phyloP scores from a whole-genome alignment of 108 stramenopile species.

The Bacterosira constricta region DNA sequence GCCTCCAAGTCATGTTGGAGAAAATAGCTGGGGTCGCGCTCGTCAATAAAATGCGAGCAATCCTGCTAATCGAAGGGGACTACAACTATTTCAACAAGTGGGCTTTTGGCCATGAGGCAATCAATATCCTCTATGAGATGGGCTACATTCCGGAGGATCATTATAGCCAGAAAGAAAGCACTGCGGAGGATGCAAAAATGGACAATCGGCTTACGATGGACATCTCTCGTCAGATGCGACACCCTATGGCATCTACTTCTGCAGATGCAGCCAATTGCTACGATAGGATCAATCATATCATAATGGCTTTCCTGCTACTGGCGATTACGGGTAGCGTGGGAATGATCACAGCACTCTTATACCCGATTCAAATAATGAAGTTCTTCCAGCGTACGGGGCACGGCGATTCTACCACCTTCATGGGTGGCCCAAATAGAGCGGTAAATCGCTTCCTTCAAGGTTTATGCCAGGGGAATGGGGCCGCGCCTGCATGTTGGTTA shows the following conservation, averaged over 20 bases:
- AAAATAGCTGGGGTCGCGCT: conserved; percentile 13
- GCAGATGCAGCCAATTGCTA: conserved; percentile 2
- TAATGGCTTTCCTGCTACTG: neutral
- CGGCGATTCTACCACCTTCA: neutral
- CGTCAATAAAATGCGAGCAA: conserved; percentile 16
- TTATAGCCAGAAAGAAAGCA: neutral
- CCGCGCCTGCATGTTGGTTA: too few relatives aligned
- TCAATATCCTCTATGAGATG: neutral
- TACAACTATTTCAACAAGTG: too few relatives aligned
- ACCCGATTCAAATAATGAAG: neutral
- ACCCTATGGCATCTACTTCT: neutral
- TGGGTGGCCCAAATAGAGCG: neutral
- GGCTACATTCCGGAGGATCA: neutral
- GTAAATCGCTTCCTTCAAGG: neutral
- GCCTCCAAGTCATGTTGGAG: conserved; percentile 14
- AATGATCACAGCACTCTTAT: neutral
- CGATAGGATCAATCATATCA: conserved; percentile 2
- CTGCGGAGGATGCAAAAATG: conserved; percentile 8
- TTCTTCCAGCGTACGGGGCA: conserved; percentile 3
- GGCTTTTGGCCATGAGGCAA: neutral
- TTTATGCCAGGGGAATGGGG: neutral
- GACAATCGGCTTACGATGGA: neutral
- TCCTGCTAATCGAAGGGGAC: conserved; percentile 18
- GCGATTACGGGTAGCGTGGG: neutral
- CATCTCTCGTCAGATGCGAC: neutral